Evolutionary conservation across 345 rosid genomes (phyloP), one percentile per base, ranked within the genome.

Genomic region (Eutrema japonicum): DNA sequence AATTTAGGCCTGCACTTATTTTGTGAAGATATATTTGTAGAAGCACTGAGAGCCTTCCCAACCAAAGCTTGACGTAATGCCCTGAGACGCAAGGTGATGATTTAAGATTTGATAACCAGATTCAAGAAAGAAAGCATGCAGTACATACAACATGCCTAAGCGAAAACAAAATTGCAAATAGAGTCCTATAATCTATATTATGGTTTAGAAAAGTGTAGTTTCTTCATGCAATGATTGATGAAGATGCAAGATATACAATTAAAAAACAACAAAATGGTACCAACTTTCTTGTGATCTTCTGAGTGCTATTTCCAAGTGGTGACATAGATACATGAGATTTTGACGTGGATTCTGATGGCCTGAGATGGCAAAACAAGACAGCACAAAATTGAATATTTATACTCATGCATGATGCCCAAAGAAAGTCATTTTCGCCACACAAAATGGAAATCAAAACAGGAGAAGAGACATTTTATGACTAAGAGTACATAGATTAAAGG

Each of bases 281-380:
- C 67, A 62, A 86, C 89, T 80, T 81, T 82, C 79, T 70, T 62
- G 61, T 72, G 59, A 70, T 82, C 61, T 80, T 79, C 78, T 61
- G 66, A 58, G 77, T 80, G 68, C 63, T 68, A 72, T 72, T 82
- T 68, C 61, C 81, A 73, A 55, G 77, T 63, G 84, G 72, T 35
- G 82, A 59, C 62, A 54, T 60, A 67, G 16, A 42, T 58, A 72
- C 70, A 45, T 72, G 53, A 46, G 67, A 64, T 46, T 56, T 48
- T 14, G 72, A 66, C 10, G 75, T 64, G 33, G 81, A 47, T 80
- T 75, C 75, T 49, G 74, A 72, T 29, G 77, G 72, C 64, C 92
- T 82, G 83, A 70, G 67, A 81, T 38, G 42, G 53, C 4, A 77
- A 49, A 75, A 26, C 64, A 72, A 27, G 46, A 55, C 57, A 36